phyloP scores from a whole-genome alignment of 192 early-diverging fungal species.

The Phlyctochytrium bullatum region DNA sequence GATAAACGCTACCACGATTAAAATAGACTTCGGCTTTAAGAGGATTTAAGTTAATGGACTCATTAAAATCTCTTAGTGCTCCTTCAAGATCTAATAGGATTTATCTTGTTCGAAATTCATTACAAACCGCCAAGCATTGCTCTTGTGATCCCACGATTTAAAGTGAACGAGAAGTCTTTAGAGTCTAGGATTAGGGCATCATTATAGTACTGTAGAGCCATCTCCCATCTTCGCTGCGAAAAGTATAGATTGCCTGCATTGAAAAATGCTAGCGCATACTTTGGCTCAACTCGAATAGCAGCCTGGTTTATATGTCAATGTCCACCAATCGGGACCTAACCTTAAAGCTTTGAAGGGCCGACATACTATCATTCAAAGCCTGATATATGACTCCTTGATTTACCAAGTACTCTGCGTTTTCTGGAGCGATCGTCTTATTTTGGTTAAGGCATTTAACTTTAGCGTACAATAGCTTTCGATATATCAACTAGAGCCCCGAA shows the following conservation, averaged over 20 bases:
- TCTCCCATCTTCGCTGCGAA: conserved; percentile 44
- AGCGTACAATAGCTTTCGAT: conserved; percentile 44
- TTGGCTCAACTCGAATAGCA: conserved; percentile 43
- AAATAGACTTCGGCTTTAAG: conserved; percentile 32
- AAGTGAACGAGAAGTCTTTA: conserved; percentile 25
- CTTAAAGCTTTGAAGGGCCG: conserved; percentile 53
- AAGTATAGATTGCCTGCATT: conserved; percentile 55
- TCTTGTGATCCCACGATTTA: conserved; percentile 51
- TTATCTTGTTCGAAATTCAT: background rate
- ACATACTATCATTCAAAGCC: conserved; percentile 43
- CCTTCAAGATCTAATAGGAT: conserved; percentile 23
- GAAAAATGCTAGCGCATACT: conserved; percentile 47
- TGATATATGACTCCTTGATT: conserved; percentile 51
- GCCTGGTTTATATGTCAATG: conserved; percentile 22
- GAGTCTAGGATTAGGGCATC: conserved; percentile 39
- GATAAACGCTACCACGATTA: conserved; percentile 40
- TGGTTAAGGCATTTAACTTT: background rate
- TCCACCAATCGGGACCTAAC: conserved; percentile 12
- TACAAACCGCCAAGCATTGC: conserved; percentile 37
- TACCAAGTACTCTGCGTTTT: conserved; percentile 48
- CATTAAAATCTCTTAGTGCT: conserved; percentile 41
- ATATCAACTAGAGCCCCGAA: conserved; percentile 54
- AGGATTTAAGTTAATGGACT: conserved; percentile 25
- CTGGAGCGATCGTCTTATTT: conserved; percentile 28
- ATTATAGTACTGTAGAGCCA: conserved; percentile 38